Base-by-base conservation (phyloP, 1,284 basidiomycete species). In the Puccinia hordei region DNA sequence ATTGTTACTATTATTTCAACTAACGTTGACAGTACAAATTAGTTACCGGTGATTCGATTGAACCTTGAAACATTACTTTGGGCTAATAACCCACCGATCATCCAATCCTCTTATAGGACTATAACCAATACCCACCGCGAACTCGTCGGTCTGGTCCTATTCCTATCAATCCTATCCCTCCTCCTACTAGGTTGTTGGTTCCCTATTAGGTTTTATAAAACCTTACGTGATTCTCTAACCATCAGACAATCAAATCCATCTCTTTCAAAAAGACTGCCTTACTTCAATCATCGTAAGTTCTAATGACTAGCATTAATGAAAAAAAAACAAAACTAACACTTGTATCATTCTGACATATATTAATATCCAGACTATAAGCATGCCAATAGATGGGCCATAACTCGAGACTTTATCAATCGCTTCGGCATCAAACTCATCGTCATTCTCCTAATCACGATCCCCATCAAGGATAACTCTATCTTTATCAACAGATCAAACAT, bases 101-200 rank as follows among this genome's bases (percentile, higher is more conserved):
- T n/a, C n/a, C n/a, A n/a, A n/a, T n/a, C n/a, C n/a, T n/a, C n/a
- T n/a, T n/a, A n/a, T n/a, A n/a, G n/a, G n/a, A n/a, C n/a, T n/a
- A n/a, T n/a, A n/a, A n/a, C n/a, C n/a, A n/a, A n/a, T n/a, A n/a
- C n/a, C n/a, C n/a, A n/a, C n/a, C n/a, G n/a, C 83, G 93, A 94
- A 84, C 91, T 88, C 82, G 91, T 91, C 0, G 91, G 90, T 17
- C 83, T 90, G 3, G 85, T 92, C 41, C 85, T 93, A 3, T 88
- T 90, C 19, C 83, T 91, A 22, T 89, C 92, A 0, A 82, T 87
- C 0, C 75, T 90, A 9, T 88, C 89, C 15, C 87, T 93, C 66
- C 74, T 87, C 35, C 85, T 88, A 80, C 91, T 92, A 81, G 91
- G 91, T 0, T 82, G 93, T 6, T 92, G 90, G 89, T 92, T 91